phyloP scores from a whole-genome alignment of 805 yeast species.

The Lipomyces yamanashiensis region DNA sequence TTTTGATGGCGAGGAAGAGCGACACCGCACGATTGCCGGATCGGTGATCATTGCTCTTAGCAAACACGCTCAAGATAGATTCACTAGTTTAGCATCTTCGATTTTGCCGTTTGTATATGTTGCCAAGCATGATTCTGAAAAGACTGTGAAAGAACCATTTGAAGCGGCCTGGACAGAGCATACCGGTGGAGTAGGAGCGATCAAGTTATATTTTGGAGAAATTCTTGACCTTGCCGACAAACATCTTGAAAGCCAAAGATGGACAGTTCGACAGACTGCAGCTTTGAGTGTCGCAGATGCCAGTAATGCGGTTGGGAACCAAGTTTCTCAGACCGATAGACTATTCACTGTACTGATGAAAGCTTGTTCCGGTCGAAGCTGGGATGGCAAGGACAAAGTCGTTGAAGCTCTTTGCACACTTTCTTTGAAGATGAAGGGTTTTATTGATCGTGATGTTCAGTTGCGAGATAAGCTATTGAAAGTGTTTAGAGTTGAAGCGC shows the following conservation, averaged over 20 bases:
- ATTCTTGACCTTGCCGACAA: slow-evolving; percentile 58
- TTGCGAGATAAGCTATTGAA: slow-evolving; percentile 42
- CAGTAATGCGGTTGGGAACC: slow-evolving; percentile 52
- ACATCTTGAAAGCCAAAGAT: slow-evolving; percentile 62
- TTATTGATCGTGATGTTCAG: slow-evolving; percentile 44
- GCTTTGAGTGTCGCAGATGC: slow-evolving; percentile 70
- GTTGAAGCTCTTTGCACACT: slow-evolving; percentile 70
- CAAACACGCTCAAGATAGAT: slow-evolving; percentile 68
- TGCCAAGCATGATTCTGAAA: slow-evolving; percentile 68
- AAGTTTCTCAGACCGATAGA: slow-evolving; percentile 34
- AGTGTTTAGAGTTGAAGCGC: slow-evolving; percentile 60
- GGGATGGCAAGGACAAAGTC: slow-evolving; percentile 85
- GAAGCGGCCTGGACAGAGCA: slow-evolving; percentile 78
- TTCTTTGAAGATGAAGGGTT: slow-evolving; percentile 52
- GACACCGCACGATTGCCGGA: slow-evolving; percentile 49
- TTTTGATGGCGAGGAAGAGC: slow-evolving; percentile 59
- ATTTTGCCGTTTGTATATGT: slow-evolving; percentile 80
- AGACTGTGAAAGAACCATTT: slow-evolving; percentile 55
- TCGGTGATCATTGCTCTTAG: slow-evolving; percentile 57
- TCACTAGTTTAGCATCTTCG: slow-evolving; percentile 62
- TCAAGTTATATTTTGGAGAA: slow-evolving; percentile 71
- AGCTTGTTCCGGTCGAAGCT: slow-evolving; percentile 76
- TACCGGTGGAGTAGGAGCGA: slow-evolving; percentile 71
- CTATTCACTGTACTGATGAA: slow-evolving; percentile 60
- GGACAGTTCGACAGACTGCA: slow-evolving; percentile 67